A percentile compares a stretch with the other conserved stretches of the same genome.
These are phyloP conservation scores for Hemileia vastatrix DNA, from an alignment of 1,284 basidiomycete species.

Conservation along the genomic window DNA sequence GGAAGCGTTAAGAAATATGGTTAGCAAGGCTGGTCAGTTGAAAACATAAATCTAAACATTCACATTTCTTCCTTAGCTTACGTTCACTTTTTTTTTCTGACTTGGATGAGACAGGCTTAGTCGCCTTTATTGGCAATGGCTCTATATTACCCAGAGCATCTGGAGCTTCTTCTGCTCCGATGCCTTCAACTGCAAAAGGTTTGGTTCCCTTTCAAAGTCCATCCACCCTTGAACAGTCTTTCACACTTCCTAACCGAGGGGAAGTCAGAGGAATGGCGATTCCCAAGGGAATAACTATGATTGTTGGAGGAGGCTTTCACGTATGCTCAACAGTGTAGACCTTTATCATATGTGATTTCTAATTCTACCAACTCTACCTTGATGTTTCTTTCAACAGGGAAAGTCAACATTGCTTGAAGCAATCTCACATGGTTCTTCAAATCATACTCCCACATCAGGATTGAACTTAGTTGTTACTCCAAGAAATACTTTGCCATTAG, in stretches of 20 bases:
- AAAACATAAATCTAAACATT: too few species aligned
- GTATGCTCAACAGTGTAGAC: not conserved
- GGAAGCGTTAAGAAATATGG: conserved; percentile 9
- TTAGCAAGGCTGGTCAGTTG: conserved; percentile 11
- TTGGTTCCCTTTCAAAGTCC: conserved; percentile 18
- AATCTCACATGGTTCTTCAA: conserved; percentile 19
- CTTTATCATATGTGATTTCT: not conserved
- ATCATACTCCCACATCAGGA: conserved; percentile 20
- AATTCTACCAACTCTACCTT: not conserved
- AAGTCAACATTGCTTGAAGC: conserved; percentile 22
- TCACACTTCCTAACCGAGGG: conserved; percentile 10
- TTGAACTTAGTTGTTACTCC: conserved; percentile 13
- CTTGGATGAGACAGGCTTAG: conserved; percentile 5
- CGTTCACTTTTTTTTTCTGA: not conserved
- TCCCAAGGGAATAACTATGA: conserved; percentile 18
- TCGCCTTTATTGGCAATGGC: conserved; percentile 19
- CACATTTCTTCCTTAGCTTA: not conserved
- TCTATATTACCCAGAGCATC: conserved; percentile 16
- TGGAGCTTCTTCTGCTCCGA: conserved; percentile 15
- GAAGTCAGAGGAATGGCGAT: conserved; percentile 17
- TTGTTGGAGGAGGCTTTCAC: conserved; percentile 20
- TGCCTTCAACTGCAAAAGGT: conserved; percentile 9
- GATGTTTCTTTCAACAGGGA: not conserved
- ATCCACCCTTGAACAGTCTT: conserved; percentile 8
- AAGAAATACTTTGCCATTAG: conserved; percentile 5